Conservation (phyloP, 257 asterid genomes). For the Ehretia macrophylla region DNA sequence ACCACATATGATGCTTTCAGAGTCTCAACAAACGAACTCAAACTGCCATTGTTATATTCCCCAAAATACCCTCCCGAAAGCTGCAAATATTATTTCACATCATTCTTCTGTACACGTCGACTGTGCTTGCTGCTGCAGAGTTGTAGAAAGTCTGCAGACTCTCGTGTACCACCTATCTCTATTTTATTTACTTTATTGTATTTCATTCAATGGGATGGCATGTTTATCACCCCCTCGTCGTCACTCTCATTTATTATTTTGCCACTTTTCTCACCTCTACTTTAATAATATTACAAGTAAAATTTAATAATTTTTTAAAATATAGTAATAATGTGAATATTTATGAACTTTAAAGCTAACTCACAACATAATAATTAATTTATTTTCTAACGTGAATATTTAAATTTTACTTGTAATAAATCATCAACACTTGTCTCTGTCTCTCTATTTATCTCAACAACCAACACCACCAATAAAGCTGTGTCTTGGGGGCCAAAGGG, state of each 20-base stretch:
- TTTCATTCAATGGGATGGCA: constrained; percentile 33
- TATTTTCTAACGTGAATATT: no score
- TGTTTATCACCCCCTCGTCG: constrained; percentile 38
- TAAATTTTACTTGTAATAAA: no score
- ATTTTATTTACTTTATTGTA: neutral
- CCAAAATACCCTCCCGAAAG: constrained; percentile 34
- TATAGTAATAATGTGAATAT: no score
- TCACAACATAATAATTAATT: no score
- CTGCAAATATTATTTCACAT: constrained; percentile 6
- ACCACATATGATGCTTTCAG: no score
- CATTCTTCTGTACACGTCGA: constrained; percentile 3
- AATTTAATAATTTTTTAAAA: no score
- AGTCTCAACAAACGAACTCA: neutral
- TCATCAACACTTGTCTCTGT: no score
- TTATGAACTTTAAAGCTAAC: no score
- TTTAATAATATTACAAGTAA: no score
- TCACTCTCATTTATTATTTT: constrained; percentile 49
- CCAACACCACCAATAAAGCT: neutral
- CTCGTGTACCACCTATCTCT: neutral
- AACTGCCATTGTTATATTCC: constrained; percentile 1
- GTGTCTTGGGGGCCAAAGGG: neutral
- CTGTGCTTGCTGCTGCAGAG: constrained; percentile 2
- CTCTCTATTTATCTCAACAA: constrained; percentile 9
- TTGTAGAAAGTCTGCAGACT: neutral
- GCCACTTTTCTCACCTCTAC: constrained; percentile 22